Evolutionary conservation across 1,139 yeast species (phyloP), one percentile per base, ranked within the genome.

Genomic region (Blastobotrys ciferrii): DNA sequence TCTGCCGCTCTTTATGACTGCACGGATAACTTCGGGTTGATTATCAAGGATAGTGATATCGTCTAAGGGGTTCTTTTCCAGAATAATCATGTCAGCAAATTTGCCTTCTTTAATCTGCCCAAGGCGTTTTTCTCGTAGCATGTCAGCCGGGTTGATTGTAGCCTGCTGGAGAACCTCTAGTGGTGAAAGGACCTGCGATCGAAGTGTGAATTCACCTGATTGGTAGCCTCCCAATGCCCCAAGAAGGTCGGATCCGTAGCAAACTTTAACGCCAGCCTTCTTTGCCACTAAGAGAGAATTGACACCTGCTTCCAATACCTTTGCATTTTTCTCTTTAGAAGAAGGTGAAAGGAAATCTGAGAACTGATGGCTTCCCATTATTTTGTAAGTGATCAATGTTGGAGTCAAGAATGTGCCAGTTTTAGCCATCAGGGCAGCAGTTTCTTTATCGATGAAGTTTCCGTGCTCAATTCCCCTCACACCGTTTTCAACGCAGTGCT

Each of bases 371-470:
- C 42, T 43, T 12, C 41, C 46, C 46, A 43, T 43, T 11, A 43
- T 33, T 23, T 43, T 43, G 42, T 43, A 43, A 6, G 46, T 43
- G 33, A 43, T 43, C 25, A 43, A 17, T 5, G 46, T 35, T 3
- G 46, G 46, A 19, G 46, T 43, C 17, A 43, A 19, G 23, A 14
- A 33, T 3, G 46, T 33, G 12, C 38, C 38, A 4, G 42, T 43
- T 19, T 43, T 42, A n/a, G 45, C 45, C 45, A 42, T 42, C 13
- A 43, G 46, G 20, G 32, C 38, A 13, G 46, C 46, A n/a, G 33
- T 23, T 18, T 43, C 17, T 33, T 41, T 44, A 12, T 44, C 47
- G 31, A 38, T 44, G 6, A 44, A 42, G 37, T 31, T 44, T 15
- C 32, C 33, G 23, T 23, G 43, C 47, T 38, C 47, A 4, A 38